Evolutionary conservation across 2,329 filamentous ascomycete species (phyloP), one percentile per base, ranked within the genome.

Genomic region (Venturiaceae sp.): DNA sequence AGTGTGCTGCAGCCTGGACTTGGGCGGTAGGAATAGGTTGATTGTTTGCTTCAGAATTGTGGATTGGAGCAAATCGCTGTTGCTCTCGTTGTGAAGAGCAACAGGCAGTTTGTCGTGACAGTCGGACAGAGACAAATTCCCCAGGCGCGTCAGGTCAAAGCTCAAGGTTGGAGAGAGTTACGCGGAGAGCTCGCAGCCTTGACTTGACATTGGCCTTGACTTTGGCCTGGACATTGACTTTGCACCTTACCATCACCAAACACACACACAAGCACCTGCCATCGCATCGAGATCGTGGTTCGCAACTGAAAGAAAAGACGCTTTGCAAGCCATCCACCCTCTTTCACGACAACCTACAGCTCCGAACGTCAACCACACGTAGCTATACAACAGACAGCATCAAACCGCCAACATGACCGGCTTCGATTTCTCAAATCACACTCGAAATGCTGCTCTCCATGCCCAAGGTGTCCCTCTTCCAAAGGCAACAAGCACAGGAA

Each of bases 341-440:
- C n/a, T n/a, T n/a, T n/a, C n/a, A n/a, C 37, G 9, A 41, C 37
- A 41, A 16, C 37, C 21, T 21, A 19, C 37, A 41, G 3, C 37
- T 41, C 16, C 2, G 46, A 52, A 52, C 3, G n/a, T 23, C 23
- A 1, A 3, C 34, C 23, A 3, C 19, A 11, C 36, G n/a, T 11
- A 39, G 36, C 36, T 19, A 5, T n/a, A 9, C 9, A 37, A 53
- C n/a, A 37, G n/a, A 34, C 52, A 53, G 16, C 30, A 53, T n/a
- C n/a, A 53, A 37, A 36, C 52, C 53, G 41, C 64, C 76, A 86
- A 70, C 68, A 99, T 99, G 94, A 86, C 89, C 68, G 92, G 92
- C 78, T 96, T 96, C 83, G 92, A 97, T 80, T 99, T 99, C 83
- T 95, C 91, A 75, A 99, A 99, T 83, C 94, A 97, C 84, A 96